These are phyloP conservation scores for Linnemannia elongata DNA, from an alignment of 192 early-diverging fungal species.

Conservation along the genomic window DNA sequence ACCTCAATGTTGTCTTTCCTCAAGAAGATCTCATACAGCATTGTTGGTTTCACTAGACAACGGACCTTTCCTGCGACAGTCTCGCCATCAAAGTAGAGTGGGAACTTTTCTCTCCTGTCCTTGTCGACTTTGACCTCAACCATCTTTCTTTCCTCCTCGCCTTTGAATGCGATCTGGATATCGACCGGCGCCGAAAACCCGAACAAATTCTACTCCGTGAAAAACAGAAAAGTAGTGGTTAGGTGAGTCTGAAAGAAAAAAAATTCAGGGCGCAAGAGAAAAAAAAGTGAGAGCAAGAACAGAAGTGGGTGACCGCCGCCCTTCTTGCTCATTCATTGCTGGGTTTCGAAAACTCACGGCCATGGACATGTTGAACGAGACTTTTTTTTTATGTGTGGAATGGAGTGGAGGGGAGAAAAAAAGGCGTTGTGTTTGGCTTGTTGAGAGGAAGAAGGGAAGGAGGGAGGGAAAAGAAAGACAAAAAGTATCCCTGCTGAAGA, in stretches of 20 bases:
- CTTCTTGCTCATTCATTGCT: background rate
- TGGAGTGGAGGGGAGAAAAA: background rate
- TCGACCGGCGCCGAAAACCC: constrained; percentile 89
- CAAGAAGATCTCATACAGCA: background rate
- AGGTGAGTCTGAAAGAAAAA: background rate
- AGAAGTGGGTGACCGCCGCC: background rate
- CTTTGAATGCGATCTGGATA: constrained; percentile 85
- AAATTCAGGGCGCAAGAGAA: background rate
- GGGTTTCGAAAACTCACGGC: constrained; percentile 10
- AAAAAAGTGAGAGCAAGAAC: background rate
- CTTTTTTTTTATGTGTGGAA: background rate
- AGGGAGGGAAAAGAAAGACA: background rate
- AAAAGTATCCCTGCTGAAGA: background rate
- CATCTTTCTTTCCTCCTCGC: constrained; percentile 90
- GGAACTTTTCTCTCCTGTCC: constrained; percentile 91
- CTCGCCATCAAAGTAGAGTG: constrained; percentile 99
- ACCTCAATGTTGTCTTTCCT: background rate
- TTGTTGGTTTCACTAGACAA: background rate
- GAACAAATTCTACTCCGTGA: constrained; percentile 70
- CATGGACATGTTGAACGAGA: constrained; percentile 27
- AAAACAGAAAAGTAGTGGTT: background rate
- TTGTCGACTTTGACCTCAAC: constrained; percentile 96
- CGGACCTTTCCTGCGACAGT: constrained; percentile 91
- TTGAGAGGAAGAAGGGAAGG: background rate
- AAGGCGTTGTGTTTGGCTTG: background rate